Evolutionary conservation across 805 yeast genomes (phyloP), one percentile per base, ranked within the genome.

Genomic region (Saccharomyces eubayanus): DNA sequence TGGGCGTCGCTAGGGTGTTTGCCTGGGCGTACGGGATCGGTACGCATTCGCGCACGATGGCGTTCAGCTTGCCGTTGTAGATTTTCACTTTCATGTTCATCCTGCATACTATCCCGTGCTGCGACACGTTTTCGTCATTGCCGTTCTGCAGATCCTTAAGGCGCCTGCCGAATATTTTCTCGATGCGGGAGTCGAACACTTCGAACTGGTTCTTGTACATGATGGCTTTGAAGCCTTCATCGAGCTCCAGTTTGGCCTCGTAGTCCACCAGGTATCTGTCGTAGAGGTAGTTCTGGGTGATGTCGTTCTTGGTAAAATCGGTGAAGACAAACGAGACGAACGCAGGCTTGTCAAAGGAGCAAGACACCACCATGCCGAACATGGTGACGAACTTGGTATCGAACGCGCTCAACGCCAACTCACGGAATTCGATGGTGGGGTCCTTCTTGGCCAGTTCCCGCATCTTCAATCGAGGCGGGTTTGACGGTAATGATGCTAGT

Each of bases 261-360:
- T 53, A 57, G 28, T 61, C 57, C 29, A 65, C 51, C 31, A 67
- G n/a, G 41, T 57, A 65, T 12, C 57, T 56, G 50, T 62, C 68
- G 47, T 62, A 61, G 5, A 65, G 54, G 41, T 60, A 60, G 28
- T 60, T 61, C 43, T 58, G 62, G 28, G 36, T 46, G 6, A 52
- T 50, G 1, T 51, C 31, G 49, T 63, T 66, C 6, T 50, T 36
- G 1, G 67, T 66, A 47, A 67, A 66, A 56, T 67, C 71, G 10
- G 70, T 66, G 31, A 67, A 63, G 11, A 62, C 58, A 49, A 64
- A 48, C 20, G 57, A 49, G 1, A 51, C 56, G 51, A 52, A 63
- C 3, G 50, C 28, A 0, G 46, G 40, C 24, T 53, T 50, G 31
- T 61, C 62, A 49, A 57, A 58, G 2, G 64, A 49, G 41, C 57